Evolutionary conservation across 2,329 filamentous ascomycete genomes (phyloP).

Genomic region (Trichoderma afroharzianum): DNA sequence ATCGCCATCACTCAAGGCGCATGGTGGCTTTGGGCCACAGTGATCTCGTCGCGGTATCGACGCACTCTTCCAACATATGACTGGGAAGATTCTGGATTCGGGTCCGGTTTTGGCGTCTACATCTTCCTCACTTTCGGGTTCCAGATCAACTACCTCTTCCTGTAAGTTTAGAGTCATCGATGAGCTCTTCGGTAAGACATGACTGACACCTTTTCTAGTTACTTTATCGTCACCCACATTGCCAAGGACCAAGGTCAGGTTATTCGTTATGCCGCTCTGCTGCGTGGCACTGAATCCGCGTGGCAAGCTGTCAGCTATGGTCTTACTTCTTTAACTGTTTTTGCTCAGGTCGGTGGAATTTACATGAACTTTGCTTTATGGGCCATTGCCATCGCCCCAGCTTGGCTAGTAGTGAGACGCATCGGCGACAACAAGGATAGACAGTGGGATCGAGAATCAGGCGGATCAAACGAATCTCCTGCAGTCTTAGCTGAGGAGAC

Average conservation of each 20-base stretch:
- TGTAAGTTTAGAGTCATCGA: slow-evolving; percentile 40
- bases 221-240: slow-evolving; percentile 67
- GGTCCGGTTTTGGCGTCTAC: slow-evolving; percentile 63
- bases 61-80: slow-evolving; percentile 59
- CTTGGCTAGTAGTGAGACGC: slow-evolving; percentile 62
- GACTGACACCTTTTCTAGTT: slow-evolving; percentile 38
- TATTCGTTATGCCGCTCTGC: slow-evolving; percentile 62
- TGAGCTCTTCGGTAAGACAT: background rate
- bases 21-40: slow-evolving; percentile 70
- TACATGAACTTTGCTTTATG: slow-evolving; percentile 71
- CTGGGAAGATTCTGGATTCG: slow-evolving; percentile 62
- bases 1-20: slow-evolving; percentile 59
- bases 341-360: slow-evolving; percentile 62
- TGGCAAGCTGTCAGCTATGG: slow-evolving; percentile 73
- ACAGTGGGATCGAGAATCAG: slow-evolving; percentile 9
- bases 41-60: slow-evolving; percentile 60
- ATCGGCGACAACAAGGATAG: slow-evolving; percentile 24
- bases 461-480: background rate
- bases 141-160: slow-evolving; percentile 69
- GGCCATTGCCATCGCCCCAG: slow-evolving; percentile 60
- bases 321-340: slow-evolving; percentile 56
- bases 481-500: background rate
- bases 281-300: slow-evolving; percentile 68
- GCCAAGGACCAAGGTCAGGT: slow-evolving; percentile 60
- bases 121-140: slow-evolving; percentile 65